A percentile compares a stretch with the other conserved stretches of the same genome.
Evolutionary conservation across 2,329 filamentous ascomycete genomes (phyloP).

Genomic region (Cladophialophora psammophila): DNA sequence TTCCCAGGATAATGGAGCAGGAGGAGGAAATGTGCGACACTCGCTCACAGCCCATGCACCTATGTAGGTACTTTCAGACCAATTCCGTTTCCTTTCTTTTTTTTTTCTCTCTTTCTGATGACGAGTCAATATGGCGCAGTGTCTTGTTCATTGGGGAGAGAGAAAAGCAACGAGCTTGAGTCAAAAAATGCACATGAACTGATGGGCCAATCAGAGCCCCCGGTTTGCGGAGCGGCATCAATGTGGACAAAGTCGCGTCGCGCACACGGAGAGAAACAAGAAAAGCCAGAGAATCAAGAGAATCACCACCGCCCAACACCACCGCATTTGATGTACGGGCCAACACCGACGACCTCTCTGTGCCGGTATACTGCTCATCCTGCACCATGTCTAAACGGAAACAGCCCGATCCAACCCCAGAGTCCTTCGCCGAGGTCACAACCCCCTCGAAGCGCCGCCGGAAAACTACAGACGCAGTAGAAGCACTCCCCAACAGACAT

Average conservation of each 20-base stretch:
- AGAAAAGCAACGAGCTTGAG: background rate
- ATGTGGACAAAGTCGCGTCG: conserved; percentile 12
- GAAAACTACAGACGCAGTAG: conserved; percentile 7
- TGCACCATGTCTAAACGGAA: conserved; percentile 32
- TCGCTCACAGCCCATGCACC: background rate
- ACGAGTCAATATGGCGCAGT: background rate
- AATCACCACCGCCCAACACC: background rate
- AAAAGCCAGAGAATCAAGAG: background rate
- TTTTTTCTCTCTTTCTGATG: background rate
- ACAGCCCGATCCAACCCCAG: conserved; percentile 22
- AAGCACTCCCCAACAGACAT: conserved; percentile 18
- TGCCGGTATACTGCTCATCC: background rate
- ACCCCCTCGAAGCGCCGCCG: conserved; percentile 36
- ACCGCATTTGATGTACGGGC: background rate
- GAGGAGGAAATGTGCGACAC: background rate
- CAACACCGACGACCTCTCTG: background rate
- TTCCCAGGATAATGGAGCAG: background rate
- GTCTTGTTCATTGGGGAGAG: background rate
- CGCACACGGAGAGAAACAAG: conserved; percentile 6
- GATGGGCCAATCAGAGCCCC: conserved; percentile 29
- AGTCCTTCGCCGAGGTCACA: conserved; percentile 17
- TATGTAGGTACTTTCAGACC: background rate
- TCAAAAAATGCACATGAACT: conserved; percentile 2
- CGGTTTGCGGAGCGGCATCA: conserved; percentile 30
- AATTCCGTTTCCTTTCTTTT: too few relatives aligned